A percentile compares a stretch with the other conserved stretches of the same genome.
phyloP scores from a whole-genome alignment of 768 basidiomycete genomes.

The Pleurotus sapidus region DNA sequence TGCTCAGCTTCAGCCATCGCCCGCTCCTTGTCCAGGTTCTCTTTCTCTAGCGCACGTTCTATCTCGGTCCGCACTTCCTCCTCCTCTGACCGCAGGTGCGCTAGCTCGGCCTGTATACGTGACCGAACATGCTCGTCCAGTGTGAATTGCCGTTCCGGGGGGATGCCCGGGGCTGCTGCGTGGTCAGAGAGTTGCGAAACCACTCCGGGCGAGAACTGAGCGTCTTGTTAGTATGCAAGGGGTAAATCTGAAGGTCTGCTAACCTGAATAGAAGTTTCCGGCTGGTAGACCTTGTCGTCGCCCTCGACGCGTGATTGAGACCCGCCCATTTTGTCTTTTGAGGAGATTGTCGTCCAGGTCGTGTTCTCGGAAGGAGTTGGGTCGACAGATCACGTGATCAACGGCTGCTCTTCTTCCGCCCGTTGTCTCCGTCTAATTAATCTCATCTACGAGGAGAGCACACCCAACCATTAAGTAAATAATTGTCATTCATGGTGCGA shows the following conservation, averaged over 20 bases:
- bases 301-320: background rate
- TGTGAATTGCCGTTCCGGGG: constrained; percentile 67
- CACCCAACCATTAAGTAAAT: too few relatives aligned
- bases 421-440: too few relatives aligned
- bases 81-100: constrained; percentile 66
- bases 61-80: constrained; percentile 69
- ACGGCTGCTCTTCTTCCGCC: too few relatives aligned
- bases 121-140: constrained; percentile 73
- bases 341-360: too few relatives aligned
- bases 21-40: constrained; percentile 80
- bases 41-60: constrained; percentile 77
- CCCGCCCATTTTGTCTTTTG: background rate
- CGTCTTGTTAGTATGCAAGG: background rate
- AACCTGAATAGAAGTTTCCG: constrained; percentile 1
- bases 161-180: constrained; percentile 52
- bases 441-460: too few relatives aligned
- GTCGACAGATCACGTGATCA: too few relatives aligned
- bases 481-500: too few relatives aligned
- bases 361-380: too few relatives aligned
- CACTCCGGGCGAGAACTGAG: constrained; percentile 80
- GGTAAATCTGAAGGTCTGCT: background rate
- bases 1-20: constrained; percentile 42
- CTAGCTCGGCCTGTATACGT: constrained; percentile 68
- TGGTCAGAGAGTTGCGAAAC: constrained; percentile 76
- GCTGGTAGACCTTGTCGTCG: background rate